A percentile compares a stretch with the other conserved stretches of the same genome.
Conservation (phyloP, 768 basidiomycete genomes). For the Nevesoporus exiguus region DNA sequence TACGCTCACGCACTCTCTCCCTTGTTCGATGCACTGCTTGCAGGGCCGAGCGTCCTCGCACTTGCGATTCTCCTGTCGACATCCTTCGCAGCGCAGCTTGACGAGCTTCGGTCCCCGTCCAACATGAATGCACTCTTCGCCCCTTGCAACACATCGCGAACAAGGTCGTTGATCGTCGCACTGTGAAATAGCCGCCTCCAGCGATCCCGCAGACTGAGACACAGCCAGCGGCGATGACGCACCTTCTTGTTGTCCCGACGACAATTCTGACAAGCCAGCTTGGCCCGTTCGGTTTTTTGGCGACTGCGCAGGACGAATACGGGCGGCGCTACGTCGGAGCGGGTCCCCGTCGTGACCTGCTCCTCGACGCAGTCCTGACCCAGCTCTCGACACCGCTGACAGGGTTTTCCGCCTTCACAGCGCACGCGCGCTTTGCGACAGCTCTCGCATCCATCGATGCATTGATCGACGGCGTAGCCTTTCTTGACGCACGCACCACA, state of each 20-base stretch:
- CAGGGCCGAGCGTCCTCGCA: constrained; percentile 63
- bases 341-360: constrained; percentile 19
- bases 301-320: constrained; percentile 26
- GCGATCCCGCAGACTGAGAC: neutral
- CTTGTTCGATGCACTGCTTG: constrained; percentile 45
- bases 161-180: constrained; percentile 65
- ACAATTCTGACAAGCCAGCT: constrained; percentile 57
- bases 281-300: constrained; percentile 47
- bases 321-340: constrained; percentile 25
- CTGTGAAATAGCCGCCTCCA: constrained; percentile 29
- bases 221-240: neutral
- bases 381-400: constrained; percentile 33
- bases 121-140: constrained; percentile 55
- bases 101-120: constrained; percentile 55
- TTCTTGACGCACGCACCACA: constrained; percentile 57
- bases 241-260: constrained; percentile 68
- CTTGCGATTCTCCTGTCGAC: constrained; percentile 51
- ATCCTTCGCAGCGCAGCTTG: constrained; percentile 57
- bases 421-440: constrained; percentile 51
- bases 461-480: constrained; percentile 48
- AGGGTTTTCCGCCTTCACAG: constrained; percentile 38
- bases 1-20: constrained; percentile 46
- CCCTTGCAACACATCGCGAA: constrained; percentile 51
- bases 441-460: constrained; percentile 58
- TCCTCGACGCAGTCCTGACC: constrained; percentile 49